These are phyloP conservation scores for Rostrohypoxylon terebratum DNA, from an alignment of 495 filamentous ascomycete genomes.

Conservation along the genomic window DNA sequence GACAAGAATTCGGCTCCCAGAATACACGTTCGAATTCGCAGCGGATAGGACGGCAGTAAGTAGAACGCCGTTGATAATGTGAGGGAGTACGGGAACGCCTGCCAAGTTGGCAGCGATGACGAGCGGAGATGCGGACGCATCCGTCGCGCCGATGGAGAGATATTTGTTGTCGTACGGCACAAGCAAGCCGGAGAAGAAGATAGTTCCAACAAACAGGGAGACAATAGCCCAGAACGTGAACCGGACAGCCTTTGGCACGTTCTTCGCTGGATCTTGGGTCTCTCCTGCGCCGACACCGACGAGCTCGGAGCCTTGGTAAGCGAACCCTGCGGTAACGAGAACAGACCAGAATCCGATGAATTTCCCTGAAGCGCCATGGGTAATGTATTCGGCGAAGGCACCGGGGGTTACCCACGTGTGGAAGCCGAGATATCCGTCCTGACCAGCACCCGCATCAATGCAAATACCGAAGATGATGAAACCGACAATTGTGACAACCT, in stretches of 20 bases:
- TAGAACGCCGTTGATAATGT: conserved; percentile 78
- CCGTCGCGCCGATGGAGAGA: conserved; percentile 62
- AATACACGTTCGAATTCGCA: conserved; percentile 70
- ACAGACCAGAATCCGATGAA: conserved; percentile 62
- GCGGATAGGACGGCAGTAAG: conserved; percentile 69
- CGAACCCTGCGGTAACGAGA: conserved; percentile 60
- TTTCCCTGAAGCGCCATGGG: conserved; percentile 57
- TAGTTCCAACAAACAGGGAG: conserved; percentile 73
- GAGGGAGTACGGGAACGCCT: conserved; percentile 72
- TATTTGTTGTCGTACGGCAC: conserved; percentile 65
- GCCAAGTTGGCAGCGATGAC: conserved; percentile 75
- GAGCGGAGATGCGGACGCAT: conserved; percentile 73
- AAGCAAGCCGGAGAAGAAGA: conserved; percentile 76
- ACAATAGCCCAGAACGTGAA: conserved; percentile 71
- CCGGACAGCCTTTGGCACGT: conserved; percentile 61
- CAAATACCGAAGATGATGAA: conserved; percentile 74
- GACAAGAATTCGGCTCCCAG: conserved; percentile 72
- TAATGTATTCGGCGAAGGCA: conserved; percentile 69
- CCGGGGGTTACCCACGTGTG: conserved; percentile 77
- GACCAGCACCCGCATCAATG: conserved; percentile 73
- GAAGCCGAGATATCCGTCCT: conserved; percentile 76
- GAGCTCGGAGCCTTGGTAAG: conserved; percentile 68
- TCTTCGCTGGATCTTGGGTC: conserved; percentile 70
- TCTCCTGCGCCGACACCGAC: conserved; percentile 76
- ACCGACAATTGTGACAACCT: conserved; percentile 79